These are phyloP conservation scores for Wickerhamiella kazuoi DNA, from an alignment of 805 yeast species.

Conservation along the genomic window DNA sequence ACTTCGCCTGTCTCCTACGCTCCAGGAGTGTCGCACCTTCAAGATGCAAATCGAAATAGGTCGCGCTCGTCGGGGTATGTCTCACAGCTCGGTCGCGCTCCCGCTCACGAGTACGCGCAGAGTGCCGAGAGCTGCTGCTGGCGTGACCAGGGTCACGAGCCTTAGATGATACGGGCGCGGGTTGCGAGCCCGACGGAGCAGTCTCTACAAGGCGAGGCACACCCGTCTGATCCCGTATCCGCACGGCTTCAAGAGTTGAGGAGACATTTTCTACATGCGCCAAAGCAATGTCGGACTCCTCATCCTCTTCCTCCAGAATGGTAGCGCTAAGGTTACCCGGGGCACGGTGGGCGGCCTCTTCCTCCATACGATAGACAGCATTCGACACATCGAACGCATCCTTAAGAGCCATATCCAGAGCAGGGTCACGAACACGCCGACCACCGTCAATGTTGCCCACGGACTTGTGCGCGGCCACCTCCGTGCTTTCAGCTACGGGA, in stretches of 20 bases:
- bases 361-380: constrained; percentile 69
- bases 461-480: constrained; percentile 6
- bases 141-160: not conserved
- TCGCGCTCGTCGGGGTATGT: constrained; percentile 5
- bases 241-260: not conserved
- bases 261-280: not conserved
- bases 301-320: constrained; percentile 22
- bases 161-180: not conserved
- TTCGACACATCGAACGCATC: constrained; percentile 78
- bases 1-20: constrained; percentile 25
- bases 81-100: constrained; percentile 4
- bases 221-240: constrained; percentile 3
- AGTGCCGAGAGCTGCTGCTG: not conserved
- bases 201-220: constrained; percentile 1
- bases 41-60: constrained; percentile 38
- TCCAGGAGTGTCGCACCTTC: constrained; percentile 48
- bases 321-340: constrained; percentile 4
- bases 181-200: not conserved
- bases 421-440: constrained; percentile 24
- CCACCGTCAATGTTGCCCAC: constrained; percentile 9
- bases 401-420: constrained; percentile 63
- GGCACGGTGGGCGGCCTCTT: constrained; percentile 25
- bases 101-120: not conserved
- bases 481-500: constrained; percentile 8
- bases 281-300: constrained; percentile 16